phyloP scores from a whole-genome alignment of 1,284 basidiomycete species.

The Sanghuangporus baumii region DNA sequence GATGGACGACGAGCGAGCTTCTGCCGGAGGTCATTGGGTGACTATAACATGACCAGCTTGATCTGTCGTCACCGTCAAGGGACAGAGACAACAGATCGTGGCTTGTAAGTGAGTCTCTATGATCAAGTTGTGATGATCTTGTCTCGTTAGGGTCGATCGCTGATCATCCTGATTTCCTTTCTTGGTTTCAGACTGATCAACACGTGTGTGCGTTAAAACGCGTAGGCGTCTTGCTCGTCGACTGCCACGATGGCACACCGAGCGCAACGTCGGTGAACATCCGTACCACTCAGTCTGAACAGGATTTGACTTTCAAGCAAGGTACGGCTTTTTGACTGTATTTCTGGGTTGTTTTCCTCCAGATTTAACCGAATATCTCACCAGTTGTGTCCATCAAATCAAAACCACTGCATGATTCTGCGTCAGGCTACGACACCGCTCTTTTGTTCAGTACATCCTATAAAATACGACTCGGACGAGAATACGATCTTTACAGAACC shows the following conservation, averaged over 20 bases:
- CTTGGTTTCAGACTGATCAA: background rate
- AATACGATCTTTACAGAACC: conserved; percentile 4
- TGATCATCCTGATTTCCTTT: background rate
- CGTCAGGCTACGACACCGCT: conserved; percentile 9
- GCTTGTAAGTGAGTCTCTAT: background rate
- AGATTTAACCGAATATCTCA: background rate
- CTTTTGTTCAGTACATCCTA: conserved; percentile 13
- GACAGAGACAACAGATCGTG: background rate
- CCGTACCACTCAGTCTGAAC: background rate
- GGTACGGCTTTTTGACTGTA: background rate
- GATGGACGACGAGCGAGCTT: conserved; percentile 7
- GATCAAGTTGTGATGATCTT: background rate
- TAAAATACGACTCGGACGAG: conserved; percentile 12
- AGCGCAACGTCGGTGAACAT: background rate
- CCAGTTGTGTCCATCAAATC: background rate
- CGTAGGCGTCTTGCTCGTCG: background rate
- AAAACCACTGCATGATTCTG: background rate
- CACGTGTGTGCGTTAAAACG: background rate
- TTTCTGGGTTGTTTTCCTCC: background rate
- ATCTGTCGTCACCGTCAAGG: background rate
- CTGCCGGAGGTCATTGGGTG: background rate
- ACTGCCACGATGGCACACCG: conserved; percentile 6
- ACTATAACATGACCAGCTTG: conserved; percentile 6
- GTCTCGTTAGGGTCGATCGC: background rate
- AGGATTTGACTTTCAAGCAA: background rate